Base-by-base conservation (phyloP, 2,329 filamentous ascomycete genomes). In the Penicillium sp. region DNA sequence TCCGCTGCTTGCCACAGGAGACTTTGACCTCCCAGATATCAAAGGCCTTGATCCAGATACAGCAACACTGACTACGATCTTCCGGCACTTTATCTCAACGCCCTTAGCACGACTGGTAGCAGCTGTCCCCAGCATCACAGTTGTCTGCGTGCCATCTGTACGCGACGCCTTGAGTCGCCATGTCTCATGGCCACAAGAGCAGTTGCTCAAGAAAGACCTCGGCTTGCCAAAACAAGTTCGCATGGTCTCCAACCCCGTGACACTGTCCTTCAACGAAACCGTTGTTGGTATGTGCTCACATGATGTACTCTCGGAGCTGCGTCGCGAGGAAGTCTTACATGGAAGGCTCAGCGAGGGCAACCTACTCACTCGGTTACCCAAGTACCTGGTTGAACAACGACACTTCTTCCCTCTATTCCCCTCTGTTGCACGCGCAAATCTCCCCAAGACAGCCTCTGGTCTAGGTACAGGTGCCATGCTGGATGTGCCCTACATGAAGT, bases 371-470 rank as follows among this genome's bases (percentile, higher is more conserved):
- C 80, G 93, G n/a, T 76, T 93, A 47, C 86, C 89, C 6, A 83
- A 87, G 21, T 88, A 95, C 64, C 75, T 99, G 19, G 85, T 99
- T 56, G 90, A 96, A 75, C 95, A 98, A 77, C 82, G 93, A 7
- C 92, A 95, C 70, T 98, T 93, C 75, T 92, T 92, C 68, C 95
- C 95, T 0, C 77, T 98, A 1, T 97, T 93, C 69, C 95, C 95
- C 6, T 88, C 93, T 0, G 83, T 87, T 13, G 86, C 89, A 50
- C 83, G 92, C 49, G 81, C 85, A 56, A 85, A 79, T 63, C 77
- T 91, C 54, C 86, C 88, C 29, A 88, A 84, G 71, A 85, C 86
- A 1, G 87, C 1, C 80, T 78, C 19, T 81, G 85, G 83, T 1
- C 67, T 85, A 37, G 86, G 85, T 4, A 87, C 89, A 0, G 93